Conservation (phyloP, 768 basidiomycete species). For the Rubroboletus pulcherrimus region DNA sequence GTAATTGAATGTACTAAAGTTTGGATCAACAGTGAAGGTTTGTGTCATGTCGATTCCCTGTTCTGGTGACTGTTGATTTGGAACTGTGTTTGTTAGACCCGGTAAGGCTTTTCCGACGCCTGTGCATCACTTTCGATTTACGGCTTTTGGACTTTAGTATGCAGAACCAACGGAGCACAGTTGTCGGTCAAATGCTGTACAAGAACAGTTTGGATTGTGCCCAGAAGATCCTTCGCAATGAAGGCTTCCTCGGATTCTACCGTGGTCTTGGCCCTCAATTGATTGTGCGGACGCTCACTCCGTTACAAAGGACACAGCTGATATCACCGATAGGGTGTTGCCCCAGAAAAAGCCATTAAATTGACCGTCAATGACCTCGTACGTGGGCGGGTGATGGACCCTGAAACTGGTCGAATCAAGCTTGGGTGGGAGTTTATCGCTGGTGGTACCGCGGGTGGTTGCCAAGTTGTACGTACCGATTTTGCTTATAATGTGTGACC, state of each 20-base stretch:
- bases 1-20: slow-evolving; percentile 7
- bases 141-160: slow-evolving; percentile 48
- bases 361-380: slow-evolving; percentile 94
- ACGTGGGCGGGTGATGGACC: slow-evolving; percentile 79
- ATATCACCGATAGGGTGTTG: slow-evolving; percentile 65
- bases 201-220: slow-evolving; percentile 96
- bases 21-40: slow-evolving; percentile 62
- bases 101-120: slow-evolving; percentile 37
- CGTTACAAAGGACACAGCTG: not conserved
- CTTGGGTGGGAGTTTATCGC: slow-evolving; percentile 89
- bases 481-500: slow-evolving; percentile 1
- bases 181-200: slow-evolving; percentile 96
- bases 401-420: slow-evolving; percentile 92
- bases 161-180: slow-evolving; percentile 96
- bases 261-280: slow-evolving; percentile 94
- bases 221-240: slow-evolving; percentile 88
- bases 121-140: not conserved
- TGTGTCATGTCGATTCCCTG: slow-evolving; percentile 17
- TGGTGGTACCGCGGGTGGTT: slow-evolving; percentile 91
- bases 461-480: slow-evolving; percentile 81
- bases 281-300: slow-evolving; percentile 48
- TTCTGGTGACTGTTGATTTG: slow-evolving; percentile 7
- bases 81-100: slow-evolving; percentile 41
- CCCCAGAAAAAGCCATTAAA: slow-evolving; percentile 97
- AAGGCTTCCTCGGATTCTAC: slow-evolving; percentile 95